Base-by-base conservation (phyloP, 1,284 basidiomycete genomes). In the Xerocomus minutiporus region DNA sequence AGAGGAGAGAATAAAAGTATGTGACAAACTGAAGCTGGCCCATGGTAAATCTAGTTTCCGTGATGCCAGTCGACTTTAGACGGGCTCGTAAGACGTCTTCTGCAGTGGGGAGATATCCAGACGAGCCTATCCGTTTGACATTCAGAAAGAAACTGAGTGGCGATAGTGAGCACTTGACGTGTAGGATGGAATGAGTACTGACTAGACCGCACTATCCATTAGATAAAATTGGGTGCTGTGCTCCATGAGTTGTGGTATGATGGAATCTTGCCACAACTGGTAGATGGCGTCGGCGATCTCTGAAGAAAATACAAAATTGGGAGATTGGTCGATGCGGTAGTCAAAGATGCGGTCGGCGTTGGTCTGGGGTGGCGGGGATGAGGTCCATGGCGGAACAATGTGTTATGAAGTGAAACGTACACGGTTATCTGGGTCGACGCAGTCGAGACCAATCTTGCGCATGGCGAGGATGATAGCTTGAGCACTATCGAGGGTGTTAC, bases 141-240 rank as follows among this genome's bases (percentile, higher is more conserved):
- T 94, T 85, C 35, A 81, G 79, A 70, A 98, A 97, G 73, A 99
- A 98, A 71, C 91, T 93, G 54, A 8, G 50, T n/a, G n/a, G n/a
- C 34, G 6, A 2, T 8, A 1, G 11, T 62, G 29, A 52, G 47
- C 32, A 48, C 8, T 40, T 47, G 41, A 53, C 41, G 43, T 34
- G 26, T 9, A 28, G 13, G 25, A 41, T 5, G n/a, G n/a, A 12
- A 41, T 20, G 28, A 20, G 0, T 25, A 82, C 88, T 66, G 61
- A 93, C 88, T 97, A 97, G 42, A 80, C 78, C 0, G 95, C 95
- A 46, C 86, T 93, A 71, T 98, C 96, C 95, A 97, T 98, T 17
- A 98, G 75, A 68, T 98, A 97, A 65, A 97, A 97, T 58, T 97
- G 88, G 68, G 81, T 89, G 38, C 80, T 80, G 57, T 90, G 85